Evolutionary conservation across 2,329 filamentous ascomycete species (phyloP).

Genomic region (Macrophomina tecta): DNA sequence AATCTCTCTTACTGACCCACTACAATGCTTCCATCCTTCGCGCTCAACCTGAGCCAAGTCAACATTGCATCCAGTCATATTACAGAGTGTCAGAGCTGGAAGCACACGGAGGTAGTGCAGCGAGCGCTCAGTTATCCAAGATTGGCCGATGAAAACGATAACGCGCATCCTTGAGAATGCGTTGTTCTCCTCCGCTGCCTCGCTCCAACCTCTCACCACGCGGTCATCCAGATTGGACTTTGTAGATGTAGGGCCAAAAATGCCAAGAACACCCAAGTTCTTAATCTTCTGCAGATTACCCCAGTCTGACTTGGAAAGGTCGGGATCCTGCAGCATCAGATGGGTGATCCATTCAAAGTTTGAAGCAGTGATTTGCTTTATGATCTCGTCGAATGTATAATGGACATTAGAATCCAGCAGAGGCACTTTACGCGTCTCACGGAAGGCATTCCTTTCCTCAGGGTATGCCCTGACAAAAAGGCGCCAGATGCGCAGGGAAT

Average conservation of each 20-base stretch:
- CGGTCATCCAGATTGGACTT: constrained; percentile 11
- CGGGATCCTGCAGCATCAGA: constrained; percentile 1
- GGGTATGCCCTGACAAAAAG: constrained; percentile 20
- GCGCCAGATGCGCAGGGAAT: constrained; percentile 21
- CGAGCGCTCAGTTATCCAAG: neutral
- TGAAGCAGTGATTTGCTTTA: constrained; percentile 2
- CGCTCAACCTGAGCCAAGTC: neutral
- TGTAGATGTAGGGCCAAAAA: neutral
- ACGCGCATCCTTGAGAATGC: constrained; percentile 15
- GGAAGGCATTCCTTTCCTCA: constrained; percentile 13
- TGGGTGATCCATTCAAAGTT: constrained; percentile 22
- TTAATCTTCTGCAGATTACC: neutral
- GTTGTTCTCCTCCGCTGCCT: neutral
- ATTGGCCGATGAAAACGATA: neutral
- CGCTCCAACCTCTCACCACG: constrained; percentile 12
- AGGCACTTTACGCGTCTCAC: constrained; percentile 4
- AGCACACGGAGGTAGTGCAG: neutral
- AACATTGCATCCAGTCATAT: constrained; percentile 7
- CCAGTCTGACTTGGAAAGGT: neutral
- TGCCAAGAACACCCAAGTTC: constrained; percentile 10
- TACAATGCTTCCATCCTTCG: neutral
- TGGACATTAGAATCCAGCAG: neutral
- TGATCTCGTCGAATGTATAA: constrained; percentile 1
- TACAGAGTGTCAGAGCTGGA: constrained; percentile 9
- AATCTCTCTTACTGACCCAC: neutral